These are phyloP conservation scores for Paecilomyces niveus DNA, from an alignment of 2,329 filamentous ascomycete species.

Conservation along the genomic window DNA sequence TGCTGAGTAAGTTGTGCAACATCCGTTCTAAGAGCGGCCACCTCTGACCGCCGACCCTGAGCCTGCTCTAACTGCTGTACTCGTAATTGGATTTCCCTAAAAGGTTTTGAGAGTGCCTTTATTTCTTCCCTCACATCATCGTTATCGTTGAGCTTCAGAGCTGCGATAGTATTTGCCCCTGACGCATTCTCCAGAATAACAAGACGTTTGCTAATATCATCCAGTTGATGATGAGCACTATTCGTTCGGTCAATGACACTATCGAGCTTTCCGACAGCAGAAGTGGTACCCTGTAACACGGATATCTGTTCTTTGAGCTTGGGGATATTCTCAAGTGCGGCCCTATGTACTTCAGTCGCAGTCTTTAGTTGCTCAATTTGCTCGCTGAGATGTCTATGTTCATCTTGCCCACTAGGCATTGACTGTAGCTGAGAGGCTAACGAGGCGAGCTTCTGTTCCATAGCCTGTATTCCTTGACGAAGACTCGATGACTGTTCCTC, in stretches of 20 bases:
- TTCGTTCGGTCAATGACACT: not conserved
- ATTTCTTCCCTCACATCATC: not conserved
- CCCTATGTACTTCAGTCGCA: not conserved
- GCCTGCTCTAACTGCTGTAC: not conserved
- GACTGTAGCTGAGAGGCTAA: not conserved
- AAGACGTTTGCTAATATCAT: not conserved
- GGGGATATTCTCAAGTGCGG: not conserved
- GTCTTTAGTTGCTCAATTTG: not conserved
- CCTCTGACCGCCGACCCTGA: not conserved
- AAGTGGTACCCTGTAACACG: not conserved
- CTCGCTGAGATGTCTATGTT: not conserved
- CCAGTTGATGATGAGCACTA: not conserved
- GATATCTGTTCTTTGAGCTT: not conserved
- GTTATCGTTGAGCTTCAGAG: not conserved
- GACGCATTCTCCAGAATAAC: not conserved
- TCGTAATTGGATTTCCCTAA: not conserved
- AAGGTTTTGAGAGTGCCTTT: not conserved
- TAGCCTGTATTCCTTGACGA: not conserved
- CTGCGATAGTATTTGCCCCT: not conserved
- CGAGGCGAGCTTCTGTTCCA: not conserved
- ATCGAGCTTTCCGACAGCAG: not conserved
- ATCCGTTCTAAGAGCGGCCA: not conserved
- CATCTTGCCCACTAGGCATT: not conserved
- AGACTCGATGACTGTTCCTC: not conserved
- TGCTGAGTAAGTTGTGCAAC: conserved; percentile 2